phyloP scores from a whole-genome alignment of 257 asterid genomes.

The Jacaranda mimosifolia region DNA sequence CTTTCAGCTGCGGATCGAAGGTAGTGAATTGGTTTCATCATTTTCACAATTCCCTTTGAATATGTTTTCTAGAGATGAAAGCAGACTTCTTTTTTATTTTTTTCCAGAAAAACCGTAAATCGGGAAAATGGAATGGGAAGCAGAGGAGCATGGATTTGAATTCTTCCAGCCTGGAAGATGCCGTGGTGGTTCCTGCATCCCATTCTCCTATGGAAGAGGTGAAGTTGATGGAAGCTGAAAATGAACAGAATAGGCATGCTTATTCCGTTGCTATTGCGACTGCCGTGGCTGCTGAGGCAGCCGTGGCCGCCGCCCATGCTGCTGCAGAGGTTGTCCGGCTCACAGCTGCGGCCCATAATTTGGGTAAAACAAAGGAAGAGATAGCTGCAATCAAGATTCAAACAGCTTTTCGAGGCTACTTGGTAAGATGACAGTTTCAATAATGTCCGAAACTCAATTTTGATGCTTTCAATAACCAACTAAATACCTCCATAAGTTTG shows the following conservation, averaged over 20 bases:
- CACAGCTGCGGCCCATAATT: constrained; percentile 53
- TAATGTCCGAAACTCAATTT: background rate
- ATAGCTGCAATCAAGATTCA: constrained; percentile 87
- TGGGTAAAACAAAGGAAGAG: constrained; percentile 75
- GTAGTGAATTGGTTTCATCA: constrained; percentile 40
- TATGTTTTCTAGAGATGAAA: constrained; percentile 4
- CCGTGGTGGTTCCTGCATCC: constrained; percentile 36
- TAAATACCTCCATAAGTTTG: background rate
- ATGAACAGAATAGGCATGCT: constrained; percentile 79
- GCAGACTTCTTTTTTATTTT: background rate
- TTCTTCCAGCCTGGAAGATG: constrained; percentile 43
- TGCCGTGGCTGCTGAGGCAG: constrained; percentile 93
- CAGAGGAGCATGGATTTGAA: constrained; percentile 47
- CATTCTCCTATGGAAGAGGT: constrained; percentile 49
- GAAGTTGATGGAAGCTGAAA: constrained; percentile 64
- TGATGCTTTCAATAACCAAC: background rate
- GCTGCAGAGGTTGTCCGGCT: constrained; percentile 92
- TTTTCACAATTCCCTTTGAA: constrained; percentile 1
- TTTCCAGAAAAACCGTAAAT: constrained; percentile 50
- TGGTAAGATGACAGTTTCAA: constrained; percentile 54
- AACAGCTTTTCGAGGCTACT: constrained; percentile 75
- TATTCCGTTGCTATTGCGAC: constrained; percentile 86
- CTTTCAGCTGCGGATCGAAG: constrained; percentile 67
- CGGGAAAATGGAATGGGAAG: constrained; percentile 54
- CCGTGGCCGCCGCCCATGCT: constrained; percentile 89